Evolutionary conservation across 495 filamentous ascomycete species (phyloP), one percentile per base, ranked within the genome.

Genomic region (Aspergillus biplanus): DNA sequence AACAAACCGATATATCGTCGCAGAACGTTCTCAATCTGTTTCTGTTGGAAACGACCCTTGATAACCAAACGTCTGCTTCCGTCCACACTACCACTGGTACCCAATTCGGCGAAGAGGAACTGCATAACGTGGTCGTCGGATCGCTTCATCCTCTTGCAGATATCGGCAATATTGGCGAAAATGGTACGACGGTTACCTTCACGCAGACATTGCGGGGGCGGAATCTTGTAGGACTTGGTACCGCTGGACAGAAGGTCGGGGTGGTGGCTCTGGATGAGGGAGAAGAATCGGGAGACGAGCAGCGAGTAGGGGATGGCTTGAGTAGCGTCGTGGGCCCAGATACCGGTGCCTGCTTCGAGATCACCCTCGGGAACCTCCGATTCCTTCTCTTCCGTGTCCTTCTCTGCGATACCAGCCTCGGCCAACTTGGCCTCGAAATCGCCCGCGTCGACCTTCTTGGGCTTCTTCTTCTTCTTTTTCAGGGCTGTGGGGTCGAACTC

Each of bases 161-260:
- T 96, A 73, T 96, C 92, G 61, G 90, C 84, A 69, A 99, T 92
- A 81, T 99, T 99, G 78, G 95, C 95, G 74, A 97, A 99, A 70
- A 98, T 96, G 56, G 95, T 98, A 90, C 97, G 97, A 86, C 97
- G 97, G 86, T 98, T 98, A 75, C 95, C 95, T 92, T 99, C 96
- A 80, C 96, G 93, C 52, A 98, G 84, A 79, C 94, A 97, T 82
- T 99, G 96, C n/a, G 95, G 95, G 12, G 95, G 95, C 16, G 95
- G 96, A 69, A 99, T 99, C 85, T 97, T 97, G 84, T 99, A 99
- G 71, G 90, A 93, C 80, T 91, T 92, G 63, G 89, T 86, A 55
- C 94, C 95, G 76, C 86, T 88, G 18, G 90, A 90, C 15, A 93
- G 86, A 59, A 98, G 87, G 70, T 98, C 95, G 68, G 95, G 95